Evolutionary conservation across 2,329 filamentous ascomycete genomes (phyloP), one percentile per base, ranked within the genome.

Genomic region (Fusarium newnesense): DNA sequence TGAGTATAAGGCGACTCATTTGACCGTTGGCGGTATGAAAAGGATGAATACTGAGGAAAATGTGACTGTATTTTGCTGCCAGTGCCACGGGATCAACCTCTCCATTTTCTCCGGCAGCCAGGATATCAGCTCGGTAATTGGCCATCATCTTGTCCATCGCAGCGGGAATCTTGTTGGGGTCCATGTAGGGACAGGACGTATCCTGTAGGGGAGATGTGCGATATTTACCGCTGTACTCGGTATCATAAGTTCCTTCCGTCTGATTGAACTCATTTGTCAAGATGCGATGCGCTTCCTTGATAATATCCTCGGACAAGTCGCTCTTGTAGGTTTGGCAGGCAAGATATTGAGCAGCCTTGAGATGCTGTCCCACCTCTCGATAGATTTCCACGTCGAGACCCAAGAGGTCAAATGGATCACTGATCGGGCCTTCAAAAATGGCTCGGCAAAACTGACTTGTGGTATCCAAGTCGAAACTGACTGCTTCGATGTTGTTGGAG

Each of bases 1-100:
- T 83, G 0, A 83, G 58, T 7, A 83, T 59, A 7, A 83, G 73
- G 1, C 81, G 75, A 36, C 77, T 80, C 34, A 76, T 72, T 7
- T 79, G 73, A 1, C 80, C 81, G 34, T 83, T 84, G 3, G 80
- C 81, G 39, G 82, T 80, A 7, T 70, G 64, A 30, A 83, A 83
- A 3, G 81, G 82, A 19, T 83, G 79, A 13, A 83, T 82, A 21
- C 72, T 78, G 40, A 80, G 75, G 50, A 83, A 79, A 1, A 62
- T 58, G 18, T 82, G 74, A 32, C 73, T 79, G 21, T 79, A 78
- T 34, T 77, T 76, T 19, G 76, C 76, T 21, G 77, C 78, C 2
- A 82, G 58, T 0, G 70, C 71, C 18, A 76, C 64, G 0, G 80
- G 78, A 46, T 82, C 77, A 8, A 79, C 32, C 2, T 57, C 16